A percentile compares a stretch with the other conserved stretches of the same genome.
Evolutionary conservation across 768 basidiomycete genomes (phyloP).

Genomic region (Gloeopeniophorella convolvens): DNA sequence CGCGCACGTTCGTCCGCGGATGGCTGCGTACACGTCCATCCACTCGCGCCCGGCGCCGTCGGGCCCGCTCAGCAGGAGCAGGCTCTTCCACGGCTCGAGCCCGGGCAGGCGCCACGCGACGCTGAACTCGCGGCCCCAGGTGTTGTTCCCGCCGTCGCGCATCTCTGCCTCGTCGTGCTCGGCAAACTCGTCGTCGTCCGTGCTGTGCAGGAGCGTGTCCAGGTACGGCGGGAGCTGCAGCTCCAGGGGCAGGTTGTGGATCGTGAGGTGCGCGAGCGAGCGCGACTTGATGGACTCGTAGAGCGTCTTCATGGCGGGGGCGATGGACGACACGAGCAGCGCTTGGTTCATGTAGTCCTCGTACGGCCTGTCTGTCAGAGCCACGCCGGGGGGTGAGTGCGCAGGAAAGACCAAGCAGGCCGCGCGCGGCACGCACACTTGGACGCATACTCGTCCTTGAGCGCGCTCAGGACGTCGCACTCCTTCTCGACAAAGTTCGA

Average conservation of each 20-base stretch:
- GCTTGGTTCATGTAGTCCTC: conserved; percentile 50
- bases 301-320: conserved; percentile 69
- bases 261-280: conserved; percentile 68
- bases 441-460: conserved; percentile 65
- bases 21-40: conserved; percentile 50
- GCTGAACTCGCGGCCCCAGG: conserved; percentile 65
- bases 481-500: conserved; percentile 82
- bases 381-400: neutral
- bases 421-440: conserved; percentile 40
- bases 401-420: neutral
- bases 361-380: conserved; percentile 49
- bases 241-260: conserved; percentile 76
- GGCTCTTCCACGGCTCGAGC: conserved; percentile 87
- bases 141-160: conserved; percentile 35
- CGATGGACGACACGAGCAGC: conserved; percentile 61
- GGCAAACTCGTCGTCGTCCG: conserved; percentile 46
- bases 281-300: conserved; percentile 75
- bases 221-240: conserved; percentile 82
- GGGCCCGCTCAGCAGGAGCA: conserved; percentile 66
- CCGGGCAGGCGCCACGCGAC: conserved; percentile 68
- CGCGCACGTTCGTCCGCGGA: conserved; percentile 50
- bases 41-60: conserved; percentile 37
- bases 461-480: conserved; percentile 58
- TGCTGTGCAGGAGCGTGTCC: conserved; percentile 60
- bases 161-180: conserved; percentile 48